Evolutionary conservation across 2,329 filamentous ascomycete species (phyloP).

Genomic region (Gaeumannomyces tritici): DNA sequence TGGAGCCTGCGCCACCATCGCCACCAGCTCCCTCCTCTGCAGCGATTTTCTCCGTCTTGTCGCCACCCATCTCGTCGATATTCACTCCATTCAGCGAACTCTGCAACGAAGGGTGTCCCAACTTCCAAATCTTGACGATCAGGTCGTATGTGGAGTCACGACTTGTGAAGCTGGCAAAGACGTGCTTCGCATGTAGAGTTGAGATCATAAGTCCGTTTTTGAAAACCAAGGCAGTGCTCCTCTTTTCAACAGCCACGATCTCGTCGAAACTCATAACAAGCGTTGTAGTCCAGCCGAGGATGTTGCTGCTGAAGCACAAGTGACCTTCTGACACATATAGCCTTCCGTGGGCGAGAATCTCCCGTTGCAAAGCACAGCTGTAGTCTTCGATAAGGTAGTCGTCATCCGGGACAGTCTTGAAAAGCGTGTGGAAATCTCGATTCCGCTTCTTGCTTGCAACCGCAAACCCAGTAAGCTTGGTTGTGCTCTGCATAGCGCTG

Average conservation of each 20-base stretch:
- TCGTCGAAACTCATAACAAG: conserved; percentile 98
- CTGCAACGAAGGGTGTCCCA: conserved; percentile 84
- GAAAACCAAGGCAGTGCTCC: conserved; percentile 89
- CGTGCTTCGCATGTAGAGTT: conserved; percentile 87
- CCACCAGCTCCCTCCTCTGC: conserved; percentile 26
- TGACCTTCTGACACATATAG: conserved; percentile 96
- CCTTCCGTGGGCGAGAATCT: conserved; percentile 88
- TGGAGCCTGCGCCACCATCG: background rate
- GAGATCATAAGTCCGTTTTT: conserved; percentile 97
- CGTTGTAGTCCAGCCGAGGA: conserved; percentile 95
- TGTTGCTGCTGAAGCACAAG: conserved; percentile 98
- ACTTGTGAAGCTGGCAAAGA: conserved; percentile 91
- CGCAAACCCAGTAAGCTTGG: conserved; percentile 86
- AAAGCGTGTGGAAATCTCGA: conserved; percentile 84
- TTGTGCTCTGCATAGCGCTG: conserved; percentile 53
- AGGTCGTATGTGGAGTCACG: conserved; percentile 94
- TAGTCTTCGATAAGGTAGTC: conserved; percentile 98
- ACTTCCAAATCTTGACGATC: conserved; percentile 97
- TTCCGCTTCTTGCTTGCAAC: conserved; percentile 95
- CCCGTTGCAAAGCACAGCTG: conserved; percentile 88
- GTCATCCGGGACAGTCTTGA: conserved; percentile 94
- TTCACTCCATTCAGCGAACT: conserved; percentile 85
- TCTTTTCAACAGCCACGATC: conserved; percentile 92
- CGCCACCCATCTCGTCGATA: conserved; percentile 71
- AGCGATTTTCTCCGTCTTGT: conserved; percentile 82